Base-by-base conservation (phyloP, 169 alveolate genomes). In the Cryptosporidium andersoni region DNA sequence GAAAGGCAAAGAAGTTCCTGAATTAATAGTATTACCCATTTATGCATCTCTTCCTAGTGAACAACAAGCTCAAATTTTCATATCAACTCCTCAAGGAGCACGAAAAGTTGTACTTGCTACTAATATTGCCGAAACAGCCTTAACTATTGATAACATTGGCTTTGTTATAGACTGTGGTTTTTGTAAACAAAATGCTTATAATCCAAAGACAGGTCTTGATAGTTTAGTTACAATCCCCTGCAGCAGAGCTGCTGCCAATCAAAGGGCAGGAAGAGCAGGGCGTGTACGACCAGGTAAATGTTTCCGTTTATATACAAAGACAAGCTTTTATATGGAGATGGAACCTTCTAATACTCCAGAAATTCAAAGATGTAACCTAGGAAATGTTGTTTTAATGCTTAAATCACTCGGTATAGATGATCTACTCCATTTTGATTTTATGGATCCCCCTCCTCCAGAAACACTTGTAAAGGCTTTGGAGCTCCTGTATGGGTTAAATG, bases 191-290 rank as follows among this genome's bases (percentile, higher is more conserved):
- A 98, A 97, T 81, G 90, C 97, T 60, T 98, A 94, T 91, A 97
- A 97, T 85, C 99, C 99, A 11, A 94, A 97, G 89, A 97, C 99
- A 14, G 97, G 97, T 36, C 93, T 97, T 95, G 99, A 99, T 91
- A 95, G 99, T 39, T 91, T 99, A 81, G 94, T 97, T 65, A 97
- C 97, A 12, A 95, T 97, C 37, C 99, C 99, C 7, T 95, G 98
- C 82, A 96, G 99, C 43, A 97, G 97, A 90, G 99, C 99, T 12
- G 95, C 99, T 47, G 99, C 99, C 4, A 95, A 97, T 88, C 98
- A 99, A 95, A 96, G 99, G 67, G 97, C 99, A 34, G 99, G 99
- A 25, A 94, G 99, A 66, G 99, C 99, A 1, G 99, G 99, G 12
- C 95, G 99, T 82, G 99, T 97, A n/a, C 94, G 97, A 16, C 99